A percentile compares a stretch with the other conserved stretches of the same genome.
Evolutionary conservation across 108 stramenopile species (phyloP).

Genomic region (Schizochytrium sp.): DNA sequence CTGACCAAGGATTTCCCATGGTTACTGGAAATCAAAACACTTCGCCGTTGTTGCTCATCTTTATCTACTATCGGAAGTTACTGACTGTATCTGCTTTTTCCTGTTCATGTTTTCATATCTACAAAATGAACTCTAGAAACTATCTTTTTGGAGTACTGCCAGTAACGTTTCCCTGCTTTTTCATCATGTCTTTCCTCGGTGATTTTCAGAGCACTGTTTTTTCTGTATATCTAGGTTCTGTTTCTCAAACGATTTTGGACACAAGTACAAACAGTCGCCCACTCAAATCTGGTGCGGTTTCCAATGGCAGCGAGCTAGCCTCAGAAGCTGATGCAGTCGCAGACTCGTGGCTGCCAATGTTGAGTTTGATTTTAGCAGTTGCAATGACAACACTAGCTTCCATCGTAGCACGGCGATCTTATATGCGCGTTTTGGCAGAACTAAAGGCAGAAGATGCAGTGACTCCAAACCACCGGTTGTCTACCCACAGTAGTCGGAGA

Average conservation of each 20-base stretch:
- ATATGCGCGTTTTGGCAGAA: slow-evolving; percentile 33
- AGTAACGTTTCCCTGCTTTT: slow-evolving; percentile 51
- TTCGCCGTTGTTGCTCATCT: neutral
- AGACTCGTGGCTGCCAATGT: slow-evolving; percentile 35
- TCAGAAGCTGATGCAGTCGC: neutral
- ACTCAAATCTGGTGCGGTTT: neutral
- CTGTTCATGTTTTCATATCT: neutral
- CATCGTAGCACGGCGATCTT: slow-evolving; percentile 17
- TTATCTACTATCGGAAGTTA: too few relatives aligned
- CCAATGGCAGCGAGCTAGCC: neutral
- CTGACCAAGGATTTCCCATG: neutral
- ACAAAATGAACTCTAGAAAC: neutral
- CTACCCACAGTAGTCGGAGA: too few relatives aligned
- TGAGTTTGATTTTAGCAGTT: slow-evolving; percentile 3
- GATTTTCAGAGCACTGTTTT: slow-evolving; percentile 55
- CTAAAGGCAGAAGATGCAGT: slow-evolving; percentile 15
- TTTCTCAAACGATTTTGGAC: slow-evolving; percentile 27
- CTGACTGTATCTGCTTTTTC: neutral
- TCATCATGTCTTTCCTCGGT: slow-evolving; percentile 45
- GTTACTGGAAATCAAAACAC: neutral
- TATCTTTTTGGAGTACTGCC: slow-evolving; percentile 56
- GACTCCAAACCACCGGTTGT: neutral
- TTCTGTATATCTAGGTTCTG: slow-evolving; percentile 42
- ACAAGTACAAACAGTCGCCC: neutral
- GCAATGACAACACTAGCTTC: slow-evolving; percentile 52